Percentiles rank a stretch among this genome's conserved stretches.
Conservation (phyloP, 176 grass and related monocot genomes). For the Oryza officinalis region DNA sequence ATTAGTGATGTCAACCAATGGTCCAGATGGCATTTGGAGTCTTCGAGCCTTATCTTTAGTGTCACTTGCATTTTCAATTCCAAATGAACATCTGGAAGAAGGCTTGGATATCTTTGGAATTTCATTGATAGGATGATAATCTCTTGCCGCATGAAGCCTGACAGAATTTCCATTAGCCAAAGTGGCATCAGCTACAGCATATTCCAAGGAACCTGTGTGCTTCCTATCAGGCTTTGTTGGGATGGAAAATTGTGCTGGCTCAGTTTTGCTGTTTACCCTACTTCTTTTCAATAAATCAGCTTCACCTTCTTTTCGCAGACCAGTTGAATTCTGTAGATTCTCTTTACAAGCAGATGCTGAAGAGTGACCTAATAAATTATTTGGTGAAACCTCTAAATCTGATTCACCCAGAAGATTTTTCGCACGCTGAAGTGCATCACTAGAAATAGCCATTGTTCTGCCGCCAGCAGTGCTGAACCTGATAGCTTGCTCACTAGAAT, state of each 20-base stretch:
- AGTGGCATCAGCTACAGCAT: slow-evolving; percentile 31
- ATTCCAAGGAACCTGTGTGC: slow-evolving; percentile 19
- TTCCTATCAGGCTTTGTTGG: slow-evolving; percentile 22
- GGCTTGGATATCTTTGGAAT: slow-evolving; percentile 32
- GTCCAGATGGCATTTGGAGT: slow-evolving; percentile 40
- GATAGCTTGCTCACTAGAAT: slow-evolving; percentile 42
- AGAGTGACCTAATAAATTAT: slow-evolving; percentile 26
- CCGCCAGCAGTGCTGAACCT: slow-evolving; percentile 70
- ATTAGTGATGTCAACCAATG: slow-evolving; percentile 67
- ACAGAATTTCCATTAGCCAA: slow-evolving; percentile 19
- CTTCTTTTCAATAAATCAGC: slow-evolving; percentile 8
- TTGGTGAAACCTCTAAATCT: slow-evolving; percentile 35
- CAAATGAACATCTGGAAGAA: slow-evolving; percentile 47
- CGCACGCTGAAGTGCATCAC: slow-evolving; percentile 66
- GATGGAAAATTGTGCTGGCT: slow-evolving; percentile 7
- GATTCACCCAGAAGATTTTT: slow-evolving; percentile 72
- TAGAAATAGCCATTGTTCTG: slow-evolving; percentile 67
- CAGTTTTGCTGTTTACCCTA: slow-evolving; percentile 10
- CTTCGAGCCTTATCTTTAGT: slow-evolving; percentile 32
- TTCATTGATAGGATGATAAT: slow-evolving; percentile 25
- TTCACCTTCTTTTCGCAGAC: slow-evolving; percentile 44
- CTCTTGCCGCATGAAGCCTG: slow-evolving; percentile 27
- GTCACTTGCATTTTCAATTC: not conserved
- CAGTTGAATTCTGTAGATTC: slow-evolving; percentile 33
- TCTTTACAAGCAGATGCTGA: slow-evolving; percentile 39